Base-by-base conservation (phyloP, 2,329 filamentous ascomycete species). In the Colletotrichum gloeosporioides region DNA sequence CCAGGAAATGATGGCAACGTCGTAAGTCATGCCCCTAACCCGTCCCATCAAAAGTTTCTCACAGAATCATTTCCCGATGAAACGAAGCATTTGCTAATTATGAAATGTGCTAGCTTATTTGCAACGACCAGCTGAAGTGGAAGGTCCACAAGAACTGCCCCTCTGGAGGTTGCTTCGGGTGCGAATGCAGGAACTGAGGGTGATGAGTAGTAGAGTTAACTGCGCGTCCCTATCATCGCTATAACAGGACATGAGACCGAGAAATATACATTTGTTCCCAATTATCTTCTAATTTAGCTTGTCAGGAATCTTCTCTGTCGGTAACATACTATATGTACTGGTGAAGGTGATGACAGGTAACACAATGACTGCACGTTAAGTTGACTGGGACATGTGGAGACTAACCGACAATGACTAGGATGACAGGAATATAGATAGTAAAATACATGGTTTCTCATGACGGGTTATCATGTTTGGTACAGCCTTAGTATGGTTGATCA, bases 401-500 rank as follows among this genome's bases (percentile, higher is more conserved):
- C 8, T 44, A 16, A 44, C 3, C 36, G 36, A 2, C 36, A 2
- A 18, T 2, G 36, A 44, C 36, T 4, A 3, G 16, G 36, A 44
- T 44, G 3, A 16, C 36, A 44, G 4, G 36, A 6, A 10, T n/a
- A 18, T 18, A 8, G 16, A 44, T 8, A 6, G 36, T 6, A 6
- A 5, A 44, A 10, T 18, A 1, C 36, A 44, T 44, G 36, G 16
- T 2, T 16, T 44, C 36, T 44, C 2, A 18, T 44, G 1, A 18
- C 2, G 3, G 36, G 16, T 2, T 10, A 18, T 18, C 36, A 18
- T 44, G 36, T n/a, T 44, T 44, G 1, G 36, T 44, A 44, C 36
- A 18, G 36, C 16, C 1, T n/a, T 8, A 8, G 16, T 16, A n/a
- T 0, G 0, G 39, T 44, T 44, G 16, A 44, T 44, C 16, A 1